Evolutionary conservation across 1,139 yeast species (phyloP), one percentile per base, ranked within the genome.

Genomic region (Debaryomycetaceae sp.): DNA sequence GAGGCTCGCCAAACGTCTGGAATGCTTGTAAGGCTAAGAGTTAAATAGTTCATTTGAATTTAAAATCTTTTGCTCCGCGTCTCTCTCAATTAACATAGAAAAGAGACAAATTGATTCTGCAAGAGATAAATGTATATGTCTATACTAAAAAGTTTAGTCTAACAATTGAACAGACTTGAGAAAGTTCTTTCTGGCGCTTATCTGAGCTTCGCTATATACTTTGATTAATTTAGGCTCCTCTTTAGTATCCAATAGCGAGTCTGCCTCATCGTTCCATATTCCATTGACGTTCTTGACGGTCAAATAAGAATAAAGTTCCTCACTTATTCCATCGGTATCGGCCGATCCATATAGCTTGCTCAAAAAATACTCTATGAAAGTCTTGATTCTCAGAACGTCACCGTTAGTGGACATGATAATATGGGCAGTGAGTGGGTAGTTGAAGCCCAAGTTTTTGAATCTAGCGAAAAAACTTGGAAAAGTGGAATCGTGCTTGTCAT

Each of bases 201-300:
- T 59, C 38, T 54, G 52, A 24, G 47, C 46, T 37, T 51, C 48
- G 9, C 57, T 51, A 42, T 67, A 69, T 27, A 57, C 49, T 27
- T 55, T 48, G 36, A 53, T 47, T 41, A 62, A 50, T n/a, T 51
- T 47, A 20, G 49, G 45, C 23, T 56, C 59, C 7, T 43, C 41
- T 4, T 48, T 50, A 1, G 54, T 49, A 14, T 49, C 45, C 34
- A 67, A 52, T 33, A 51, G 43, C 1, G 46, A 42, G 52, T 67
- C 72, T 37, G 57, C 55, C 6, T 52, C 49, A 29, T 46, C 50
- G 42, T 56, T 62, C 74, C 74, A 68, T 24, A 65, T 46, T 2
- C 71, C 69, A n/a, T 48, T 44, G 6, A 44, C 46, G 22, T 47
- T 49, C 36, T 54, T 50, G 17, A 55, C 42, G 13, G 46, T 46